phyloP scores from a whole-genome alignment of 2,329 filamentous ascomycete genomes.

The Stemphylium vesicarium region DNA sequence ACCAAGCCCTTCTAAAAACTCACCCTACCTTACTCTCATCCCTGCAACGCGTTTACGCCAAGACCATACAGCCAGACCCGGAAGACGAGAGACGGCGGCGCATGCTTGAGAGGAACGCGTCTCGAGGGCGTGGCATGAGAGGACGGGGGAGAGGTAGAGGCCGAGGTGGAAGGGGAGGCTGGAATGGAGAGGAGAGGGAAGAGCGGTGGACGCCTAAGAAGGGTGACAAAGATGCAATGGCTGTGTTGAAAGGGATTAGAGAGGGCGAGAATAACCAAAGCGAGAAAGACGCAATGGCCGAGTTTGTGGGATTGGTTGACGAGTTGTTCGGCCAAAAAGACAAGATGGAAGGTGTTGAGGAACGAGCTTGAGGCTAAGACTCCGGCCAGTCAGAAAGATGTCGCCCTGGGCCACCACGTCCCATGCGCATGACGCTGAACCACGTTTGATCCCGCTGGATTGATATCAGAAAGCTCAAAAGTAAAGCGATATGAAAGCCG shows the following conservation, averaged over 20 bases:
- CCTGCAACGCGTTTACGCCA: conserved; percentile 43
- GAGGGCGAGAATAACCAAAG: conserved; percentile 37
- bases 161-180: conserved; percentile 23
- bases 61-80: conserved; percentile 42
- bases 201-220: conserved; percentile 40
- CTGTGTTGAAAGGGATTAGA: conserved; percentile 32
- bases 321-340: conserved; percentile 28
- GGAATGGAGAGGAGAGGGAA: conserved; percentile 14
- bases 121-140: conserved; percentile 20
- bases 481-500: not conserved
- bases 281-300: conserved; percentile 49
- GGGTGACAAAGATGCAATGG: conserved; percentile 40
- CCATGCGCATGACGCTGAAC: not conserved
- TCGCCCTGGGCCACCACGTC: too few relatives aligned
- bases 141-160: conserved; percentile 28
- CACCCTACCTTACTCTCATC: conserved; percentile 32
- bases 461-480: not conserved
- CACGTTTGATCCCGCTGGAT: not conserved
- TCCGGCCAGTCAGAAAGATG: not conserved
- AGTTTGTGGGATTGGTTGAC: conserved; percentile 47
- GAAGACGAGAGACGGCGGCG: conserved; percentile 28
- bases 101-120: conserved; percentile 22
- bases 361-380: not conserved
- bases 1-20: conserved; percentile 34
- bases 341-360: not conserved